Evolutionary conservation across 2,329 filamentous ascomycete species (phyloP), one percentile per base, ranked within the genome.

Genomic region (Pseudogymnoascus sp.): DNA sequence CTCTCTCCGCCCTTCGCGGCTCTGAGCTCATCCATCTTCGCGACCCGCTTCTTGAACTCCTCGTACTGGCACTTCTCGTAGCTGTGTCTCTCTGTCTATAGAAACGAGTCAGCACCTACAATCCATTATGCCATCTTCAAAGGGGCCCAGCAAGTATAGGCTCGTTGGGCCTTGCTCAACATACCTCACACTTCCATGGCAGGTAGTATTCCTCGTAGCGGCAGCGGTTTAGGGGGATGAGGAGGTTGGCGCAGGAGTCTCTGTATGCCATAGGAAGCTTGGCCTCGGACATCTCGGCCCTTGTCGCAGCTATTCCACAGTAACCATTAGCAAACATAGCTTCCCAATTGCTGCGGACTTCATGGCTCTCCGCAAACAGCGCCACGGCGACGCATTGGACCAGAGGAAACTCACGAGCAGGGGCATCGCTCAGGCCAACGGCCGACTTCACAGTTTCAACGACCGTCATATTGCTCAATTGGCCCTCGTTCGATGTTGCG

Each of bases 1-100:
- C 93, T 85, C 72, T 83, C 87, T 65, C 91, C 92, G 64, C 79
- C 85, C 84, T 95, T 96, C 65, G 90, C 86, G 69, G 86, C 92
- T 74, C 92, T 85, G 73, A 99, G 79, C 81, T 99, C 92, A 72
- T 97, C 87, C 94, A 99, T 99, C 87, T 96, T 97, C 73, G 89
- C 91, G 68, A 99, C 94, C 64, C 94, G 87, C 83, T 93, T 91
- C 86, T 96, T 96, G 83, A 99, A 99, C 76, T 97, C 94, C 68
- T 90, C 90, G 78, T 99, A 99, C 74, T 99, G 94, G 85, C 94
- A 99, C 78, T 97, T 97, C 76, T 99, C 94, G 82, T 99, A 99
- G 73, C 87, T 89, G 79, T 99, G 94, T 81, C 94, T 84, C 82
- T 99, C 94, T 76, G 92, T 87, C 94, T 97, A 74, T 64, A 63